Percentiles rank a stretch among this genome's conserved stretches.
Evolutionary conservation across 2,329 filamentous ascomycete species (phyloP).

Genomic region (Daldinia eschscholtzii): DNA sequence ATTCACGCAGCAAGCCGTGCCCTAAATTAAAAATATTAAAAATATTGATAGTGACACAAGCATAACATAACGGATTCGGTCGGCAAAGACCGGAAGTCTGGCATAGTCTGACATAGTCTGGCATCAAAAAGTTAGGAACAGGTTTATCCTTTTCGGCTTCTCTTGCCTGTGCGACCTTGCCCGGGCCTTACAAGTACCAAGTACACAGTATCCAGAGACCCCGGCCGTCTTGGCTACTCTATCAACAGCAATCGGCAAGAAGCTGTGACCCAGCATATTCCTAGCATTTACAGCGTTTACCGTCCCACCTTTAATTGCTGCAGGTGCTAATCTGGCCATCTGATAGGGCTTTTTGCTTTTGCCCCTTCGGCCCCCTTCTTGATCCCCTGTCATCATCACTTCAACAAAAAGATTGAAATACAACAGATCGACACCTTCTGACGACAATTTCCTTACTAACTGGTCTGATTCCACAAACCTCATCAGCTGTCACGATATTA

Average conservation of each 20-base stretch:
- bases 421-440: constrained; percentile 33
- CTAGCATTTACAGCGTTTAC: constrained; percentile 6
- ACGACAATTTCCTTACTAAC: constrained; percentile 37
- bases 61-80: constrained; percentile 12
- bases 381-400: constrained; percentile 42
- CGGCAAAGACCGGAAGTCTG: constrained; percentile 38
- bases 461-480: constrained; percentile 10
- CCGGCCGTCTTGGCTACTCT: constrained; percentile 12
- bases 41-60: constrained; percentile 14
- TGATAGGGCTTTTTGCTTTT: constrained; percentile 45
- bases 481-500: constrained; percentile 24
- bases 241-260: constrained; percentile 31
- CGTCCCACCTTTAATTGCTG: constrained; percentile 40
- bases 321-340: constrained; percentile 45
- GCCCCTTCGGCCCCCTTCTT: constrained; percentile 23
- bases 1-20: constrained; percentile 11
- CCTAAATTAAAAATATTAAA: constrained; percentile 15
- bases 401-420: constrained; percentile 37
- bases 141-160: background rate
- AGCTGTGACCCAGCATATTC: constrained; percentile 1
- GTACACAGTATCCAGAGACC: constrained; percentile 10
- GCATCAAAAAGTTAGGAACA: constrained; percentile 13
- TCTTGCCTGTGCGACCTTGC: background rate
- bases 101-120: constrained; percentile 30
- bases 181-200: background rate